Percentiles rank a stretch among this genome's conserved stretches.
Conservation (phyloP, 2,329 filamentous ascomycete species). For the Ceratocystiopsis sp. region DNA sequence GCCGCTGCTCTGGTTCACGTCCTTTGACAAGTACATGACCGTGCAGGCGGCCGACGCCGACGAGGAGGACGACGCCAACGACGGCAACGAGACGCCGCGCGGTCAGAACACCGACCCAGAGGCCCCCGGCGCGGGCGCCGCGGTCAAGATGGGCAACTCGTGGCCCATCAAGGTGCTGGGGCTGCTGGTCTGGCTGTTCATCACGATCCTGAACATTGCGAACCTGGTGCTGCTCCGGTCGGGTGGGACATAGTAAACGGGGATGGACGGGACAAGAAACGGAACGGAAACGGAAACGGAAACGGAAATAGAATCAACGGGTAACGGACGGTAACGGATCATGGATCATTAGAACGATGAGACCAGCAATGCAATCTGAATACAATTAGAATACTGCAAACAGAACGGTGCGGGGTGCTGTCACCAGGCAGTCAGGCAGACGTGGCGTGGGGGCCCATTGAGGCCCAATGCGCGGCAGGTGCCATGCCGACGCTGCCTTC, state of each 20-base stretch:
- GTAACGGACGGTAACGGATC: too few species aligned
- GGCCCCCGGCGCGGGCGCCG: not conserved
- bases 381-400: too few species aligned
- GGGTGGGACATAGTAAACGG: not conserved
- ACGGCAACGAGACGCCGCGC: constrained; percentile 6
- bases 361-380: too few species aligned
- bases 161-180: constrained; percentile 43
- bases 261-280: not conserved
- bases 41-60: constrained; percentile 31
- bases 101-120: not conserved
- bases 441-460: too few species aligned
- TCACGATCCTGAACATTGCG: constrained; percentile 63
- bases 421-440: too few species aligned
- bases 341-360: not conserved
- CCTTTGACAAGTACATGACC: constrained; percentile 63
- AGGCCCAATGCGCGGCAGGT: too few species aligned
- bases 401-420: too few species aligned
- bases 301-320: too few species aligned
- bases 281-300: not conserved
- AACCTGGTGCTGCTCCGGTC: constrained; percentile 49
- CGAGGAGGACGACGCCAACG: constrained; percentile 12
- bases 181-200: constrained; percentile 52
- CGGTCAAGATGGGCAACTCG: constrained; percentile 51
- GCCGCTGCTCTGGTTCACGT: constrained; percentile 74
- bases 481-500: too few species aligned